These are phyloP conservation scores for Paraphoma chrysanthemicola DNA, from an alignment of 2,329 filamentous ascomycete genomes.

Conservation along the genomic window DNA sequence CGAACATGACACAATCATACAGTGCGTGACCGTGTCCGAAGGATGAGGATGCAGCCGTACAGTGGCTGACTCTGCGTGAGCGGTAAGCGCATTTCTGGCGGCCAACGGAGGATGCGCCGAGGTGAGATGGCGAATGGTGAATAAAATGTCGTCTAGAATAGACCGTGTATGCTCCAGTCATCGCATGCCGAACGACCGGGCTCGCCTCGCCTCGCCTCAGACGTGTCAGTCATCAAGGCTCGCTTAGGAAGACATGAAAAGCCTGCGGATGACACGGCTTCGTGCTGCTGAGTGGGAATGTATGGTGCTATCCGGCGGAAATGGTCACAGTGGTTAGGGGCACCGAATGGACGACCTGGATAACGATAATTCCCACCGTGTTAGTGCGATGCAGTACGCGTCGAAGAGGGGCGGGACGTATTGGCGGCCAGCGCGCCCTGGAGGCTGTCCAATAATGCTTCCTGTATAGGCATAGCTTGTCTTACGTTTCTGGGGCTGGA, in stretches of 20 bases:
- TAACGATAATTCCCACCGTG: conserved; percentile 22
- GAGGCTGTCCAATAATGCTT: conserved; percentile 39
- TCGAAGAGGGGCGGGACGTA: conserved; percentile 40
- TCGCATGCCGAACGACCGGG: conserved; percentile 14
- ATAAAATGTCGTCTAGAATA: too few relatives aligned
- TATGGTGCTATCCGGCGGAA: conserved; percentile 27
- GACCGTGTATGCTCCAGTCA: neutral
- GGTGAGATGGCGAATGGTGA: conserved; percentile 6
- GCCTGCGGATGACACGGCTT: conserved; percentile 13
- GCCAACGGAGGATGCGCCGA: neutral
- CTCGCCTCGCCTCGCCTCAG: conserved; percentile 18
- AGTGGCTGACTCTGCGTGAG: neutral
- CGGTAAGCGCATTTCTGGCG: conserved; percentile 2
- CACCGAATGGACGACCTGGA: conserved; percentile 20
- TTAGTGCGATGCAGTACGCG: conserved; percentile 37
- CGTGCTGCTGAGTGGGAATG: conserved; percentile 24
- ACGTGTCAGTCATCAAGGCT: conserved; percentile 13
- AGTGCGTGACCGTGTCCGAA: conserved; percentile 7
- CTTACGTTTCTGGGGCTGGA: conserved; percentile 15
- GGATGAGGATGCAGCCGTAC: neutral
- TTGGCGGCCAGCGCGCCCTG: conserved; percentile 33
- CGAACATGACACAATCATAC: neutral
- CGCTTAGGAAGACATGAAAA: conserved; percentile 7
- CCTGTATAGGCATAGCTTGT: conserved; percentile 34
- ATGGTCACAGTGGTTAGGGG: conserved; percentile 19